Evolutionary conservation across 768 basidiomycete species (phyloP).

Genomic region (Termitomyces sp.): DNA sequence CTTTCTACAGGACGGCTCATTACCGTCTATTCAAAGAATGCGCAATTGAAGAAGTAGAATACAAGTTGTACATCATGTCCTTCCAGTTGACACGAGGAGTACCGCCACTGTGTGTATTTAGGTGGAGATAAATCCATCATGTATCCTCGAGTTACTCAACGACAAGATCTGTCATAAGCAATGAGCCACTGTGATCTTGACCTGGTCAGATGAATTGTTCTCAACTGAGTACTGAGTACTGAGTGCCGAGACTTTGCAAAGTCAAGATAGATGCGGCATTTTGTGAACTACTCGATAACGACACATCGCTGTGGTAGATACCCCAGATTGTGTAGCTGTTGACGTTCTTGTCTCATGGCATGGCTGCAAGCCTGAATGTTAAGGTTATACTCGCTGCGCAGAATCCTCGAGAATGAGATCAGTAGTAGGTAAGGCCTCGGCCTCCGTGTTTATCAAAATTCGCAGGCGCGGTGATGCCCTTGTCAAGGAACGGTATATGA

Average conservation of each 20-base stretch:
- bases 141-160: not conserved
- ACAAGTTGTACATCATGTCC: not conserved
- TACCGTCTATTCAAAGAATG: not conserved
- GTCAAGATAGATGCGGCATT: not conserved
- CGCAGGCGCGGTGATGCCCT: not conserved
- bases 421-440: not conserved
- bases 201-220: not conserved
- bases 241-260: not conserved
- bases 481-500: not conserved
- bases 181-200: not conserved
- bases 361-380: not conserved
- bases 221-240: not conserved
- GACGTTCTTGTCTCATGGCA: not conserved
- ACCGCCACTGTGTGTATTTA: no score
- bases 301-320: not conserved
- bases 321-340: not conserved
- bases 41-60: not conserved
- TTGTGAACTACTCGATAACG: not conserved
- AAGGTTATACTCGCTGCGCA: not conserved
- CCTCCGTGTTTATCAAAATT: not conserved
- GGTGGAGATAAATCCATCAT: no score
- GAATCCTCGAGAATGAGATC: not conserved
- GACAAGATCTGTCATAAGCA: not conserved
- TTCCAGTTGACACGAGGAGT: not conserved
- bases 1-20: not conserved